Percentiles rank a stretch among this genome's conserved stretches.
phyloP scores from a whole-genome alignment of 805 yeast genomes.

The Cyberlindnera maritima region DNA sequence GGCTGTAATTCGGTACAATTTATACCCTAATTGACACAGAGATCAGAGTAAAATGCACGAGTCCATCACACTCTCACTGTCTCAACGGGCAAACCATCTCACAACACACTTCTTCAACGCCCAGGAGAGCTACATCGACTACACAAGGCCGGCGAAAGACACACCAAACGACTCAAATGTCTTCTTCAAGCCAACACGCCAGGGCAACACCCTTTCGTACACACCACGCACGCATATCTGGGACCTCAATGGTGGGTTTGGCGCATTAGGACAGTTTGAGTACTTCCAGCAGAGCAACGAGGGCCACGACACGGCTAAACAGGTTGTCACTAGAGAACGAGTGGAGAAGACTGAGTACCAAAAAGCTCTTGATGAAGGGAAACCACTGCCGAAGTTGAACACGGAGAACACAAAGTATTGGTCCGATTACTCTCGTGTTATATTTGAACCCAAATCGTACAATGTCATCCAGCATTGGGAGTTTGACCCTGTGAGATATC shows the following conservation, averaged over 20 bases:
- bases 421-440: conserved; percentile 75
- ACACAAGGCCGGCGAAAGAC: conserved; percentile 30
- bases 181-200: conserved; percentile 41
- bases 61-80: conserved; percentile 65
- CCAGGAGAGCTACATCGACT: conserved; percentile 69
- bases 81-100: conserved; percentile 74
- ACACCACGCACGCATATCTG: conserved; percentile 82
- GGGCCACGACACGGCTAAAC: conserved; percentile 16
- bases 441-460: conserved; percentile 60
- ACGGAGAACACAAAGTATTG: conserved; percentile 55
- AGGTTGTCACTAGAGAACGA: conserved; percentile 35
- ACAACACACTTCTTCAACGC: conserved; percentile 76
- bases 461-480: conserved; percentile 60
- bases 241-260: conserved; percentile 78
- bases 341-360: conserved; percentile 61
- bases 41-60: conserved; percentile 66
- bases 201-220: conserved; percentile 48
- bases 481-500: conserved; percentile 36
- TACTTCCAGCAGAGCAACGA: conserved; percentile 28
- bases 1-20: no score
- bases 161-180: conserved; percentile 41
- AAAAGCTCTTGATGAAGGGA: conserved; percentile 52
- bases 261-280: conserved; percentile 58
- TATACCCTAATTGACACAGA: no score
- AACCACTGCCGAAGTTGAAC: conserved; percentile 34